A percentile compares a stretch with the other conserved stretches of the same genome.
Conservation (phyloP, 371 early-diverging fungal species). For the Apophysomyces ossiformis region DNA sequence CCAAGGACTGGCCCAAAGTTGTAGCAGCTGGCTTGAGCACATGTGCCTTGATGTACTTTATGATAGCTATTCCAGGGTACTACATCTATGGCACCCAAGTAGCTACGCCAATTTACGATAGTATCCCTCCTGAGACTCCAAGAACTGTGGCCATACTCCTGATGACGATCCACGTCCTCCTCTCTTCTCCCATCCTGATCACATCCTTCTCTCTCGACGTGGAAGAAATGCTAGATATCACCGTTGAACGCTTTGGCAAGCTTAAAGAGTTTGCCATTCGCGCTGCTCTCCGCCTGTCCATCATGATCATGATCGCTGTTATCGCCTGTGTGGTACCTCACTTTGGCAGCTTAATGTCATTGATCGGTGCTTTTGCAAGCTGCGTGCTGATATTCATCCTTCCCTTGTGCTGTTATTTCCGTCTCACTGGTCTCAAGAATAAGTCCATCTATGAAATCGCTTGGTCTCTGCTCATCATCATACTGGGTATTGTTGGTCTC, state of each 20-base stretch:
- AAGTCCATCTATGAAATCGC: conserved; percentile 62
- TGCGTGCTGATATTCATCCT: conserved; percentile 83
- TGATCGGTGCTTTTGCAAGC: conserved; percentile 82
- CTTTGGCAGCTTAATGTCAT: conserved; percentile 82
- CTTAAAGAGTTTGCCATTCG: conserved; percentile 61
- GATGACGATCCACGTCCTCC: conserved; percentile 81
- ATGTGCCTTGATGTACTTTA: conserved; percentile 75
- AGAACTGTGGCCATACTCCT: conserved; percentile 71
- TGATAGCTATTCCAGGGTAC: conserved; percentile 82
- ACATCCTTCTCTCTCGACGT: conserved; percentile 81
- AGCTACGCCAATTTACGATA: conserved; percentile 74
- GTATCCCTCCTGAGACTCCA: conserved; percentile 68
- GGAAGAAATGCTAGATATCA: conserved; percentile 65
- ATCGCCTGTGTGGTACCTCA: conserved; percentile 77
- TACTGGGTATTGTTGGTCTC: conserved; percentile 73
- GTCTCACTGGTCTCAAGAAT: conserved; percentile 69
- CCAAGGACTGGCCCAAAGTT: conserved; percentile 75
- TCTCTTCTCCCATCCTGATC: conserved; percentile 83
- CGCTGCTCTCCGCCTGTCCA: conserved; percentile 56
- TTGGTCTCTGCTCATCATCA: conserved; percentile 60
- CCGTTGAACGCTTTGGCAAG: conserved; percentile 56
- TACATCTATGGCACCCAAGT: conserved; percentile 77
- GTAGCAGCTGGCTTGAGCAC: conserved; percentile 69
- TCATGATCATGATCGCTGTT: conserved; percentile 55
- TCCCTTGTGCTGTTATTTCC: conserved; percentile 81